Evolutionary conservation across 345 rosid genomes (phyloP), one percentile per base, ranked within the genome.

Genomic region (Salix caprea): DNA sequence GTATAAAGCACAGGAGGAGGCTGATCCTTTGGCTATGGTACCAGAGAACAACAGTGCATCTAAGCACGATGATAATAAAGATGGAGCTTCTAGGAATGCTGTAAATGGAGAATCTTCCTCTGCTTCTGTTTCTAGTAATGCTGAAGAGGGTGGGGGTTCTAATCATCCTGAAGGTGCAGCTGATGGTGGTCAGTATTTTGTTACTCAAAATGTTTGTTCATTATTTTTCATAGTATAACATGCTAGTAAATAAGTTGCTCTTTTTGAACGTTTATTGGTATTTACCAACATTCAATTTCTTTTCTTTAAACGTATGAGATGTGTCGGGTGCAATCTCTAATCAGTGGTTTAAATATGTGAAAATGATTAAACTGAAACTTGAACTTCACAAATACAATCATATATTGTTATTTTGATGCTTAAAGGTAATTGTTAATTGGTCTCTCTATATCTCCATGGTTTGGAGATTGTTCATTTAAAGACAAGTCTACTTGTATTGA

Each of bases 1-100:
- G 72, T 91, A 86, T 72, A 94, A 94, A 85, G 98, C 97, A 77
- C 97, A 92, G 66, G 97, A 93, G 77, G 97, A 94, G 87, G 85
- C 95, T 70, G 99, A 91, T 88, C 97, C 97, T 23, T 75, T 92
- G 81, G 99, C 82, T 72, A 65, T 85, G 77, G 81, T 94, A 74
- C 90, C 98, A 1, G 88, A 90, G 85, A 93, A 88, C 85, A 94
- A 88, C 32, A 82, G 64, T 73, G 88, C 83, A 71, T 73, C 82
- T 66, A 81, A 74, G 61, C 81, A 78, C 77, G 86, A 75, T 13
- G 66, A 86, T 77, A 81, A 77, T 73, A 88, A 83, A 79, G 89
- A 86, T 76, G 91, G 58, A 75, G 67, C 85, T 75, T 75, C 72
- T 39, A 90, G 89, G 84, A 78, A 66, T 71, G 58, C 65, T 68